Evolutionary conservation across 495 filamentous ascomycete species (phyloP), one percentile per base, ranked within the genome.

Genomic region (Hypomontagnella monticulosa): DNA sequence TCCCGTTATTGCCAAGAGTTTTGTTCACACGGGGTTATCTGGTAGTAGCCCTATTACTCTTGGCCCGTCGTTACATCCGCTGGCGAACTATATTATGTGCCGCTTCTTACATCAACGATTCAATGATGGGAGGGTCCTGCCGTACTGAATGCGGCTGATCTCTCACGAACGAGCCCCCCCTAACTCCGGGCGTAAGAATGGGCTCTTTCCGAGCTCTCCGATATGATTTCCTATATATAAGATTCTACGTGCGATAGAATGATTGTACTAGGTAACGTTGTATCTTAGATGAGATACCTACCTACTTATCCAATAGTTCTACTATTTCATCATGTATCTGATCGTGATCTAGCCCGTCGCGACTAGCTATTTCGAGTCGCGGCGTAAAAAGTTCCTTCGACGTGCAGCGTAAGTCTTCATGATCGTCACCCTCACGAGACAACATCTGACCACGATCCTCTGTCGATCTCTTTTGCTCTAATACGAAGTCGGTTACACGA

Each of bases 1-100:
- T 59, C 38, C 59, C 63, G 57, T 63, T 64, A 52, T 59, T 36
- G 63, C 61, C 58, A 62, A 69, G 61, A 42, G 38, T 58, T 57
- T 63, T 52, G 52, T 30, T 5, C n/a, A 14, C 36, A 38, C 11
- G 23, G 14, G 36, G 14, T 19, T 46, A 20, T 27, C 5, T 5
- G 5, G 9, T 14, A n/a, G 6, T 27, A 23, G 19, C 6, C 51
- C 41, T 23, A 23, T 56, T 38, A 18, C 19, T 20, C 40, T 32
- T 40, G 16, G 30, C 44, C 19, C 18, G 36, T 15, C 50, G 18
- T 30, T 12, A 32, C 30, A 18, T 5, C 27, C 20, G 15, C 16
- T 4, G 7, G 4, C 18, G 18, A 40, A 12, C 4, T 42, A 40
- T 10, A 12, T 4, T 42, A 40, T 10, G 6, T 14, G 12, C 6